A percentile compares a stretch with the other conserved stretches of the same genome.
phyloP scores from a whole-genome alignment of 148 eudicot species.

The Salicornia ramosissima region DNA sequence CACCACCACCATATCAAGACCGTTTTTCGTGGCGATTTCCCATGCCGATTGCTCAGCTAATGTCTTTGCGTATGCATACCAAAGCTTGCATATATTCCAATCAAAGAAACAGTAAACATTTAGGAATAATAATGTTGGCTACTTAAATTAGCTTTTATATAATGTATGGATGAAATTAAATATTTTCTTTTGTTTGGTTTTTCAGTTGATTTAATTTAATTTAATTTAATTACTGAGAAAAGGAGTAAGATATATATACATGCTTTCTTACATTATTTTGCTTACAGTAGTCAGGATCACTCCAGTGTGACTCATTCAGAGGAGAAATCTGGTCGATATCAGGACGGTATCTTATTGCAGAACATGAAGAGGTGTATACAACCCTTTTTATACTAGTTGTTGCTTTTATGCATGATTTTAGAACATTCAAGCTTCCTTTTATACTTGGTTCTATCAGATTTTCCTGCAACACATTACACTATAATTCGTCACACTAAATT shows the following conservation, averaged over 20 bases:
- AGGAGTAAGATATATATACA: too few species aligned
- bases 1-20: conserved; percentile 78
- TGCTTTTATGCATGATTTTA: conserved; percentile 72
- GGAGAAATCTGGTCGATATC: conserved; percentile 50
- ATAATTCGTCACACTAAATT: too few species aligned
- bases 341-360: conserved; percentile 70
- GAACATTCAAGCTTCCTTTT: conserved; percentile 71
- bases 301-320: conserved; percentile 93
- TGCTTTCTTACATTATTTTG: conserved; percentile 47
- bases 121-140: background rate
- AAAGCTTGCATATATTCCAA: conserved; percentile 41
- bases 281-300: conserved; percentile 77
- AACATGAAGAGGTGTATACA: conserved; percentile 90
- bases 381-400: conserved; percentile 59
- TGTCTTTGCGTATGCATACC: conserved; percentile 95
- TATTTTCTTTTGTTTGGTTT: too few species aligned
- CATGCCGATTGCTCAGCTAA: conserved; percentile 82
- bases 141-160: too few species aligned
- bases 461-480: conserved; percentile 39
- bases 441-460: conserved; percentile 72
- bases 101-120: background rate
- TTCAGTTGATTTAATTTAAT: too few species aligned
- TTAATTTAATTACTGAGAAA: background rate
- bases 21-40: conserved; percentile 59
- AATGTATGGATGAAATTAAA: too few species aligned